phyloP scores from a whole-genome alignment of 805 yeast genomes.

The Priceomyces melissophilus region DNA sequence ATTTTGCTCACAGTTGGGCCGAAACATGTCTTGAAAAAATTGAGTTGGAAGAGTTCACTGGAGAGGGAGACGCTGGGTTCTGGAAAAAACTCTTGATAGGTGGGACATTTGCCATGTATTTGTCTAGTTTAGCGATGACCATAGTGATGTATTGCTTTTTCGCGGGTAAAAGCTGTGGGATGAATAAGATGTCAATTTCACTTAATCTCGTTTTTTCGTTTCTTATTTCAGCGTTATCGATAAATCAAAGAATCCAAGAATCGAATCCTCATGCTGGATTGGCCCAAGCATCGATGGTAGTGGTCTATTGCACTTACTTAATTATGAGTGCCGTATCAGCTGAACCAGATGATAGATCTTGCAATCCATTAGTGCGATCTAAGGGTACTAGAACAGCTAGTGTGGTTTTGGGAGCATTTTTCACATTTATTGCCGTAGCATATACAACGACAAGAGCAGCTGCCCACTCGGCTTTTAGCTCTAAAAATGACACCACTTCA shows the following conservation, averaged over 20 bases:
- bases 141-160: slow-evolving; percentile 79
- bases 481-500: slow-evolving; percentile 36
- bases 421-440: slow-evolving; percentile 93
- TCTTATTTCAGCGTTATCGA: slow-evolving; percentile 64
- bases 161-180: slow-evolving; percentile 74
- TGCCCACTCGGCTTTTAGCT: slow-evolving; percentile 49
- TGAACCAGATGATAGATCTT: slow-evolving; percentile 90
- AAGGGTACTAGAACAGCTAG: slow-evolving; percentile 87
- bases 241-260: slow-evolving; percentile 84
- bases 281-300: slow-evolving; percentile 96
- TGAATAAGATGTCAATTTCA: slow-evolving; percentile 86
- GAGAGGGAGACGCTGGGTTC: slow-evolving; percentile 49
- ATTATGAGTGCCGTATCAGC: slow-evolving; percentile 90
- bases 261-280: slow-evolving; percentile 92
- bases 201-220: slow-evolving; percentile 67
- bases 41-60: slow-evolving; percentile 65
- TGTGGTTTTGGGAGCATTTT: slow-evolving; percentile 83
- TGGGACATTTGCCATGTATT: slow-evolving; percentile 84
- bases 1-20: slow-evolving; percentile 98
- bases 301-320: slow-evolving; percentile 86
- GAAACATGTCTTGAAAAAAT: slow-evolving; percentile 90
- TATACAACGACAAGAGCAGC: slow-evolving; percentile 98
- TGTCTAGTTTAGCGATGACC: slow-evolving; percentile 68
- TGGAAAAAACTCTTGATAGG: slow-evolving; percentile 84
- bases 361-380: slow-evolving; percentile 90